These are phyloP conservation scores for Mycocalia duriaeana DNA, from an alignment of 1,284 basidiomycete species.

Conservation along the genomic window DNA sequence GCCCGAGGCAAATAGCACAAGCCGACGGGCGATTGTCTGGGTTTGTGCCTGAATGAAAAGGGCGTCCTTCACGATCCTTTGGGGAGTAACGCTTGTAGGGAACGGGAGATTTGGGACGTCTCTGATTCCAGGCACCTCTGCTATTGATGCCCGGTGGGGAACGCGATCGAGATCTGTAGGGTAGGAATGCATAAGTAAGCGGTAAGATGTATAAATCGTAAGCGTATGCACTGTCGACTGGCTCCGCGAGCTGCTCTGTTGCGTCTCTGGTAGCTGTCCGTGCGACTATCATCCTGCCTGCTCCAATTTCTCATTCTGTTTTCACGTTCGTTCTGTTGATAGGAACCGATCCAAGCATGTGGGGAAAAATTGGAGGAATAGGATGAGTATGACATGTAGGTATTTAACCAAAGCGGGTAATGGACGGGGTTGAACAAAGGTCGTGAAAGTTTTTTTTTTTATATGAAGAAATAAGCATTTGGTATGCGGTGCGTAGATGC, in stretches of 20 bases:
- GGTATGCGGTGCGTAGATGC: too few relatives aligned
- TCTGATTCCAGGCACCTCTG: neutral
- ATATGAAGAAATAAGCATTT: too few relatives aligned
- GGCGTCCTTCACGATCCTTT: neutral
- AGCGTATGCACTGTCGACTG: neutral
- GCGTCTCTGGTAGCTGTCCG: neutral
- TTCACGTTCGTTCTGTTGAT: neutral
- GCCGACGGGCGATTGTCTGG: constrained; percentile 5
- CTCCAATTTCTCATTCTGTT: too few relatives aligned
- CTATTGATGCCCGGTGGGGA: too few relatives aligned
- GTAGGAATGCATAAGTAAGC: too few relatives aligned
- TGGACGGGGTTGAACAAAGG: too few relatives aligned
- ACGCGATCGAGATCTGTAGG: too few relatives aligned
- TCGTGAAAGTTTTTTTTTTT: too few relatives aligned
- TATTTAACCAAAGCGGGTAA: too few relatives aligned
- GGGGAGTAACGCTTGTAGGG: neutral
- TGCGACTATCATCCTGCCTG: too few relatives aligned
- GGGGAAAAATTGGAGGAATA: neutral
- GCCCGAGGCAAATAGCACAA: constrained; percentile 20
- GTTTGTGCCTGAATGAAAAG: constrained; percentile 7
- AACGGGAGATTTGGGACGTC: neutral
- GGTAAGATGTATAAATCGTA: neutral
- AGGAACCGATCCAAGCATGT: neutral
- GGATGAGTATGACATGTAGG: too few relatives aligned
- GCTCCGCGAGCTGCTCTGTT: neutral